Base-by-base conservation (phyloP, 2,329 filamentous ascomycete species). In the Sporothrix luriei region DNA sequence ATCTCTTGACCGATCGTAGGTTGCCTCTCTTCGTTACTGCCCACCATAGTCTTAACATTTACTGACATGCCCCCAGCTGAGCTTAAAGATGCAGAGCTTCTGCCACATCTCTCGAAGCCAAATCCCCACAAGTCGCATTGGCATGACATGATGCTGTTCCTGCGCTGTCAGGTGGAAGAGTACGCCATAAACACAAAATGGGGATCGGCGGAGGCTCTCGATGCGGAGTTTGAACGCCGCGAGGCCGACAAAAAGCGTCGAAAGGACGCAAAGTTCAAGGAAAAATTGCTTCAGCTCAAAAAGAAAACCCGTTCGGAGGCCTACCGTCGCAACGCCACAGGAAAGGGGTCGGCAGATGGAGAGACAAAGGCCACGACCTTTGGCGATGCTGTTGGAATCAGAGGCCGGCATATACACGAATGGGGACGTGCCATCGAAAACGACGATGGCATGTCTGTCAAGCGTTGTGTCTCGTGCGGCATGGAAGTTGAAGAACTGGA, bases 131-230 rank as follows among this genome's bases (percentile, higher is more conserved):
- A 97, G 78, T 89, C 91, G 0, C 93, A 94, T 70, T 99, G 93
- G 92, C 93, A 97, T 79, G 93, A 97, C 82, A 99, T 99, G 95
- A 97, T 97, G 90, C 86, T 99, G 2, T 99, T 95, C 78, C 84
- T 99, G 26, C 90, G 95, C 0, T 96, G 88, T 71, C 95, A 99
- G 77, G 92, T 99, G 2, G 95, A 99, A 77, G 93, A 93, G 69
- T 97, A 97, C 77, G 95, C 94, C 0, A 90, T 98, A 75, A 88
- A 85, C 1, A 88, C 88, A 73, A 97, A 97, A 81, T 99, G 95
- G 95, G 95, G 95, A 0, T 93, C 90, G 0, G 80, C 91, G 0
- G 93, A 95, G 76, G 91, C 90, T 0, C 81, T 98, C 4, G 95
- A 98, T 77, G 92, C 87, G 5, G 94, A 98, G 80, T 98, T 95